phyloP scores from a whole-genome alignment of 1,284 basidiomycete genomes.

The Ganoderma boninense region DNA sequence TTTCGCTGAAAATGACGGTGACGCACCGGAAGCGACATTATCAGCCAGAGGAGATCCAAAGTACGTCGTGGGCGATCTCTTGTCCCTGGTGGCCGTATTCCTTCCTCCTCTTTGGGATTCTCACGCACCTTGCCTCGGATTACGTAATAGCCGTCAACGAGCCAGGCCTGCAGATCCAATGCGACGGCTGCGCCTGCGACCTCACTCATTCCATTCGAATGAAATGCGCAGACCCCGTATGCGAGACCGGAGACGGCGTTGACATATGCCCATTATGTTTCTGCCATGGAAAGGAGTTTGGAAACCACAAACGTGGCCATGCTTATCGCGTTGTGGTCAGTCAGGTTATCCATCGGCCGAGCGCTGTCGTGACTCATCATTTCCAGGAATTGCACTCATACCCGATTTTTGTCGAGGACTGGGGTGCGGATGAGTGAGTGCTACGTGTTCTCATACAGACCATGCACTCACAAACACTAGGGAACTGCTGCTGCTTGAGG shows the following conservation, averaged over 20 bases:
- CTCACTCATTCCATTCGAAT: constrained; percentile 92
- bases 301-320: constrained; percentile 88
- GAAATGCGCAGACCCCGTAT: constrained; percentile 87
- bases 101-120: constrained; percentile 40
- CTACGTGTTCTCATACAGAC: neutral
- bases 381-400: constrained; percentile 92
- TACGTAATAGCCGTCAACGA: constrained; percentile 75
- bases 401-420: constrained; percentile 94
- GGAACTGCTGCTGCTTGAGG: constrained; percentile 92
- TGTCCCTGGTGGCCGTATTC: constrained; percentile 38
- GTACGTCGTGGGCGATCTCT: constrained; percentile 51
- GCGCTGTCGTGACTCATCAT: constrained; percentile 77
- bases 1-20: constrained; percentile 64
- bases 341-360: constrained; percentile 20
- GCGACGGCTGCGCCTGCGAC: constrained; percentile 77
- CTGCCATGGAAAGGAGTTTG: constrained; percentile 90
- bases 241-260: constrained; percentile 79
- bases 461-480: constrained; percentile 46
- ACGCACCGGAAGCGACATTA: constrained; percentile 79
- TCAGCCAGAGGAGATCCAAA: constrained; percentile 78
- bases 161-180: constrained; percentile 79
- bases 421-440: constrained; percentile 96
- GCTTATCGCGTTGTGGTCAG: constrained; percentile 92
- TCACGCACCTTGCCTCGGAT: constrained; percentile 44
- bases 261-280: constrained; percentile 93